A percentile compares a stretch with the other conserved stretches of the same genome.
phyloP scores from a whole-genome alignment of 306 rosid species.

The Quercus robur region DNA sequence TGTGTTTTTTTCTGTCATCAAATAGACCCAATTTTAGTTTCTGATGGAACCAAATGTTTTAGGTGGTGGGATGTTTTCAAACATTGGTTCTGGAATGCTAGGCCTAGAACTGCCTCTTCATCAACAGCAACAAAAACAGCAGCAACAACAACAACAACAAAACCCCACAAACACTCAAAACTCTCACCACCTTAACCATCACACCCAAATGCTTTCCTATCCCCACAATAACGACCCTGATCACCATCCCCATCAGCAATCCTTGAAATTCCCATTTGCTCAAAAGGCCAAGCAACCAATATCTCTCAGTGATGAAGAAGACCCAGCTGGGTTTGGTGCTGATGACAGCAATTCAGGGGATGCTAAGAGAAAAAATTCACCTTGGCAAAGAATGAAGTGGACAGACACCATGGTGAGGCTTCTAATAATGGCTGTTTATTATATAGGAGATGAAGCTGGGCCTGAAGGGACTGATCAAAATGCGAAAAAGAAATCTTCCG shows the following conservation, averaged over 20 bases:
- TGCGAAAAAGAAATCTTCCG: conserved; percentile 53
- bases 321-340: conserved; percentile 34
- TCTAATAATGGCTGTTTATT: conserved; percentile 82
- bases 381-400: conserved; percentile 99
- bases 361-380: conserved; percentile 64
- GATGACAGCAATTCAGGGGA: conserved; percentile 46
- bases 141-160: conserved; percentile 25
- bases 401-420: conserved; percentile 82
- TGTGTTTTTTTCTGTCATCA: background rate
- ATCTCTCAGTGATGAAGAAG: conserved; percentile 74
- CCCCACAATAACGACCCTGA: conserved; percentile 44
- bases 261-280: conserved; percentile 33
- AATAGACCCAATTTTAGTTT: background rate
- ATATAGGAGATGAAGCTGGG: conserved; percentile 80
- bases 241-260: conserved; percentile 36
- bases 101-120: conserved; percentile 62
- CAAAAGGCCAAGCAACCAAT: conserved; percentile 37
- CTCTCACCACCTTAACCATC: conserved; percentile 46
- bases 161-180: conserved; percentile 41
- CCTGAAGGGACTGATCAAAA: conserved; percentile 49
- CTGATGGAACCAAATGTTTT: conserved; percentile 67
- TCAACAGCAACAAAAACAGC: background rate
- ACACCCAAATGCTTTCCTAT: conserved; percentile 49
- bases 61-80: conserved; percentile 57
- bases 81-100: conserved; percentile 47